Percentiles rank a stretch among this genome's conserved stretches.
Evolutionary conservation across 176 grass and related monocot species (phyloP).

Genomic region (Melocanna baccifera): DNA sequence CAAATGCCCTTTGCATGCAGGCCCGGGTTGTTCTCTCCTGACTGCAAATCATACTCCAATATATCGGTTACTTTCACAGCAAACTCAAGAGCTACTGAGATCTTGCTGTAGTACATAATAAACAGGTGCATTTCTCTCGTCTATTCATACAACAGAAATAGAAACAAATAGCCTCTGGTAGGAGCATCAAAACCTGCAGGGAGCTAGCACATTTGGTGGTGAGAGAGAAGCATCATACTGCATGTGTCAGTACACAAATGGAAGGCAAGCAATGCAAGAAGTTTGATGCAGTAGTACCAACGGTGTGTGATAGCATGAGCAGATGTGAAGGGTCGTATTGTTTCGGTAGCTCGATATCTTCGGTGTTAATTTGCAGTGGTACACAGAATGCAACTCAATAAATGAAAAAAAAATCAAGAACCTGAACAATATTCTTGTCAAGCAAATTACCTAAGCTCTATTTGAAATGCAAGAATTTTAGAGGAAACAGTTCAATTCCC

Average conservation of each 20-base stretch:
- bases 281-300: background rate
- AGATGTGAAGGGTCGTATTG: background rate
- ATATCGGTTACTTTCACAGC: background rate
- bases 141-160: background rate
- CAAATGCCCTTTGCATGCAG: no score
- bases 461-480: no score
- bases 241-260: background rate
- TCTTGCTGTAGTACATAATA: no score
- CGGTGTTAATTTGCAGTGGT: background rate
- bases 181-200: background rate
- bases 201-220: background rate
- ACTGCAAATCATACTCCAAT: background rate
- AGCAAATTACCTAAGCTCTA: background rate
- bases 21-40: background rate
- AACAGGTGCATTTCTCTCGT: background rate
- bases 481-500: no score
- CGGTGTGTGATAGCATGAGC: background rate
- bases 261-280: background rate
- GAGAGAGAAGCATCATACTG: background rate
- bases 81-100: background rate
- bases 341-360: background rate
- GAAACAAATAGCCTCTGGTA: background rate
- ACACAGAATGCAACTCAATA: background rate
- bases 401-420: background rate
- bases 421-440: background rate